Base-by-base conservation (phyloP, 2,329 filamentous ascomycete genomes). In the Fusarium ramigenum region DNA sequence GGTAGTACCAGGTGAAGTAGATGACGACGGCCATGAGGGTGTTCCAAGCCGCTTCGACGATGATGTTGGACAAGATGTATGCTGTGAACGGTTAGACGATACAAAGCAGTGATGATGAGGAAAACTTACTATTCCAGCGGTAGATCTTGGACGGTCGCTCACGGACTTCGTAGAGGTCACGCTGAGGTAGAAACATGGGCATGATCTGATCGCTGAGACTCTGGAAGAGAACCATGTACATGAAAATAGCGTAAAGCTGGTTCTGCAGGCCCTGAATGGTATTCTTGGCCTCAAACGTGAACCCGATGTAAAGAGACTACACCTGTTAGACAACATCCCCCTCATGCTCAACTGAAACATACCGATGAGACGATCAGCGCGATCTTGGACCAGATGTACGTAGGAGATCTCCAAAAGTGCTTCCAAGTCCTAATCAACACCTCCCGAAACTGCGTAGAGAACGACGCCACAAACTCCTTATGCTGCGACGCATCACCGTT, bases 101-200 rank as follows among this genome's bases (percentile, higher is more conserved):
- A 9, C 8, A 19, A 28, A 5, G 8, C 0, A 28, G 18, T 19
- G 18, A 3, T 30, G 2, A 9, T 14, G 11, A 8, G 7, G 5
- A 15, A 5, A 3, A 64, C 77, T 49, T 50, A 78, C 77, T 78
- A 3, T 67, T 78, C 77, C 77, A 78, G 23, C 76, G 76, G 78
- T 93, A 93, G 1, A 90, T 87, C 78, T 91, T 91, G 19, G 88
- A 90, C 0, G 91, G 91, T 4, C 91, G 85, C 79, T 93, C 92
- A 23, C 91, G 90, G 9, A 89, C 89, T 80, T 93, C 91, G 77
- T 93, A 93, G 0, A 93, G 82, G 2, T 88, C 84, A 37, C 91
- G 88, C 75, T 93, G 91, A 0, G 88, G 88, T 50, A 93, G 87
- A 74, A 93, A 93, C 74, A 91, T 89, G 7, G 91, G 91, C 90